Base-by-base conservation (phyloP, 2,329 filamentous ascomycete species). In the Penicillium sp. region DNA sequence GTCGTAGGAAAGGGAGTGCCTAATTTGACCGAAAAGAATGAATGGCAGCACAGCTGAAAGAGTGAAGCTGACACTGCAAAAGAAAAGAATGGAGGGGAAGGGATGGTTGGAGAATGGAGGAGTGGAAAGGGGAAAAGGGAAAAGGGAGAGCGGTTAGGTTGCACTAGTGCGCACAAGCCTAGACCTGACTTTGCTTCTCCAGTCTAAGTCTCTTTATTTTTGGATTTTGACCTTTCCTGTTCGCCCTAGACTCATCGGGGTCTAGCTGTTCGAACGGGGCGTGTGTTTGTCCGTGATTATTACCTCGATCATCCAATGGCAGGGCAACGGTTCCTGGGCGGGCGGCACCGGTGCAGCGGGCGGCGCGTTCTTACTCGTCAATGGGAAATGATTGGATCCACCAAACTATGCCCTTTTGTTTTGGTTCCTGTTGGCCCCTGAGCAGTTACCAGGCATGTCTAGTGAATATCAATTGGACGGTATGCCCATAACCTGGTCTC, bases 1-100 rank as follows among this genome's bases (percentile, higher is more conserved):
- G 47, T 53, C 43, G 22, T 47, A 37, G 52, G 39, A 57, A 46
- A 50, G 57, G 54, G 50, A 53, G 59, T 46, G 56, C 60, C 59
- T 59, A 56, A 19, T 10, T 50, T 8, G 48, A 50, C 48, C 22
- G 14, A 26, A 80, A 79, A 64, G 78, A 81, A 74, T 68, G 79
- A 75, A 80, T 71, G 70, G 77, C 82, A 75, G 75, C 76, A 74
- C 81, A 82, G 82, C 83, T 84, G 74, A 86, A 85, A 77, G 84
- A 86, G 81, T 86, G 84, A 85, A 86, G 83, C 83, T 79, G 81
- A 74, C 73, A 77, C 77, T 73, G 76, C 74, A 65, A 58, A 62
- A 60, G 35, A 63, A 58, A 57, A 61, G 60, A 63, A 66, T 64
- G 64, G 61, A 61, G 62, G 62, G 47, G 63, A 33, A 52, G 55